Base-by-base conservation (phyloP, 257 asterid species). In the Mentha longifolia region DNA sequence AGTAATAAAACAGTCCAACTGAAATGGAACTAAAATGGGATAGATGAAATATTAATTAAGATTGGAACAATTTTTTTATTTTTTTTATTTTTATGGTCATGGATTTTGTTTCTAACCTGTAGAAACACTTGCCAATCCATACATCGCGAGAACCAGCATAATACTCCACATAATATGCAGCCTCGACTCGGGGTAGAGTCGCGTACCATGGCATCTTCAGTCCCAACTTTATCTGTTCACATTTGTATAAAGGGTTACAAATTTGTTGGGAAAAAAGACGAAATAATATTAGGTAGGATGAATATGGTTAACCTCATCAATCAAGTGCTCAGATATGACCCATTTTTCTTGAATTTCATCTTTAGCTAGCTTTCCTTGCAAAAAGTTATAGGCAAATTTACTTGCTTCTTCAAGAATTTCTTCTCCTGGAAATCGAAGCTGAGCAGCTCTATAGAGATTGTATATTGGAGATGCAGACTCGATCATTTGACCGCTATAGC, bases 231-330 rank as follows among this genome's bases (percentile, higher is more conserved):
- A 79, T 67, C 82, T 73, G 70, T 43, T 41, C 46, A 2, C 46
- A 6, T 3, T 33, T 33, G 37, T 33, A 33, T 6, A 33, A 33
- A 33, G 7, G 3, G 37, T 33, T n/a, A n/a, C n/a, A n/a, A n/a
- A n/a, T n/a, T n/a, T n/a, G n/a, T n/a, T n/a, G n/a, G n/a, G n/a
- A n/a, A n/a, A n/a, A n/a, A n/a, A n/a, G n/a, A n/a, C n/a, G n/a
- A n/a, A n/a, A n/a, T n/a, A n/a, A n/a, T n/a, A n/a, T n/a, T n/a
- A n/a, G n/a, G n/a, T n/a, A n/a, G n/a, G n/a, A n/a, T n/a, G n/a
- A n/a, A n/a, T n/a, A n/a, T n/a, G n/a, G n/a, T n/a, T n/a, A n/a
- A 83, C 86, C 91, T 86, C 91, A 66, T 82, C 77, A 0, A 68
- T 65, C 3, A 84, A 73, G 74, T 81, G 80, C 9, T 81, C 58